Percentiles rank a stretch among this genome's conserved stretches.
phyloP scores from a whole-genome alignment of 2,329 filamentous ascomycete species.

The Aquanectria penicillioides region DNA sequence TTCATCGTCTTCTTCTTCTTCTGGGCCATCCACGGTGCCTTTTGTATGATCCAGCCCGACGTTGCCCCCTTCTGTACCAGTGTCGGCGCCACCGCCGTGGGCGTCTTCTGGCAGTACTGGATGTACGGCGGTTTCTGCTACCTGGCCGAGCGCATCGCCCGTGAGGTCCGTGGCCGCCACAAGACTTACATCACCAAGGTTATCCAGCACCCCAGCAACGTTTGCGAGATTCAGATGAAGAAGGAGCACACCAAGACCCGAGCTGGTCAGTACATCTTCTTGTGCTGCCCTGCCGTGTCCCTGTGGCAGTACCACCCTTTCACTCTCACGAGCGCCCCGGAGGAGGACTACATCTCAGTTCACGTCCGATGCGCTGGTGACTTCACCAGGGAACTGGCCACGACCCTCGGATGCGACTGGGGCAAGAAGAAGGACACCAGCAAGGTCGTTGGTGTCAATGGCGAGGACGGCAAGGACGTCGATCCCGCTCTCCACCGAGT shows the following conservation, averaged over 20 bases:
- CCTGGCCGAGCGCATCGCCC: constrained; percentile 79
- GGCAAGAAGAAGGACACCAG: constrained; percentile 64
- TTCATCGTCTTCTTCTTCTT: constrained; percentile 91
- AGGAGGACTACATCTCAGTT: constrained; percentile 90
- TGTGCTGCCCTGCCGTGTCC: constrained; percentile 86
- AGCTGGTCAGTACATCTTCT: constrained; percentile 88
- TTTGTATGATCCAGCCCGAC: constrained; percentile 91
- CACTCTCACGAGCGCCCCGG: constrained; percentile 85
- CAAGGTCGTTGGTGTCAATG: constrained; percentile 75
- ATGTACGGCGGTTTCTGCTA: constrained; percentile 85
- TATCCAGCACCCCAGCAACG: constrained; percentile 88
- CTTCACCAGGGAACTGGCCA: constrained; percentile 77
- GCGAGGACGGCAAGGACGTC: constrained; percentile 62
- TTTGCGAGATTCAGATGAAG: constrained; percentile 92
- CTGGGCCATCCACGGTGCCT: constrained; percentile 89
- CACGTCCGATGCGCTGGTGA: constrained; percentile 86
- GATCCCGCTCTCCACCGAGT: constrained; percentile 78
- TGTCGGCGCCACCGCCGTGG: constrained; percentile 71
- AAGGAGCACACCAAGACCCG: constrained; percentile 85
- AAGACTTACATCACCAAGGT: constrained; percentile 91
- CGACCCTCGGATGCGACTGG: constrained; percentile 79
- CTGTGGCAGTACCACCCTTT: constrained; percentile 92
- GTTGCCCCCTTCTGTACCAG: constrained; percentile 81
- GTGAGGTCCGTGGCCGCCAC: constrained; percentile 82
- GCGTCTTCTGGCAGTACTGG: constrained; percentile 92